Conservation (phyloP, 306 rosid species). For the Sindora glabra region DNA sequence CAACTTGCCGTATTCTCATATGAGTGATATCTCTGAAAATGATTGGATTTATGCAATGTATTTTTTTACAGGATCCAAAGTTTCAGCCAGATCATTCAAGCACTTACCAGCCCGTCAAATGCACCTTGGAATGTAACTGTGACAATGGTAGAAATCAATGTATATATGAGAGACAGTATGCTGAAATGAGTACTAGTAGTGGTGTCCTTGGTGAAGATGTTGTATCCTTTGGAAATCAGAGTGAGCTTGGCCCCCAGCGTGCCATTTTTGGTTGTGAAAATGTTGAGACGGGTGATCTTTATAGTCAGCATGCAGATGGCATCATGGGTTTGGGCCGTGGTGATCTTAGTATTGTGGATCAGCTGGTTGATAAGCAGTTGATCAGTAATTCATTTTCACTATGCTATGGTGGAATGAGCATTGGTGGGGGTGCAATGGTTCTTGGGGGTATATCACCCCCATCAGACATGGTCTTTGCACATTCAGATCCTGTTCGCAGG, state of each 20-base stretch:
- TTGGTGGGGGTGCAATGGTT: constrained; percentile 99
- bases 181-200: constrained; percentile 87
- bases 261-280: constrained; percentile 94
- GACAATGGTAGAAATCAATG: constrained; percentile 53
- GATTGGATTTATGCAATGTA: constrained; percentile 9
- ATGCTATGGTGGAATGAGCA: constrained; percentile 96
- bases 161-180: constrained; percentile 81
- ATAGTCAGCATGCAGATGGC: constrained; percentile 88
- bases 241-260: constrained; percentile 66
- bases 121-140: constrained; percentile 71
- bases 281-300: constrained; percentile 81
- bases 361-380: constrained; percentile 68
- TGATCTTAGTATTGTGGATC: constrained; percentile 80
- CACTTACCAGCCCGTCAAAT: constrained; percentile 68
- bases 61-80: constrained; percentile 61
- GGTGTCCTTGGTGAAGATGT: constrained; percentile 89
- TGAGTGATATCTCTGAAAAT: constrained; percentile 9
- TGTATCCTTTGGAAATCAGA: constrained; percentile 69
- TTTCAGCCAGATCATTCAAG: constrained; percentile 70
- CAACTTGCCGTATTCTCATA: background rate
- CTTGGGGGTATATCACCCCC: constrained; percentile 84
- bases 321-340: constrained; percentile 97
- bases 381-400: constrained; percentile 82
- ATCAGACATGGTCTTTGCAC: constrained; percentile 59
- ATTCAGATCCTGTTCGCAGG: constrained; percentile 80